Conservation (phyloP, 345 rosid species). For the Corymbia maculata region DNA sequence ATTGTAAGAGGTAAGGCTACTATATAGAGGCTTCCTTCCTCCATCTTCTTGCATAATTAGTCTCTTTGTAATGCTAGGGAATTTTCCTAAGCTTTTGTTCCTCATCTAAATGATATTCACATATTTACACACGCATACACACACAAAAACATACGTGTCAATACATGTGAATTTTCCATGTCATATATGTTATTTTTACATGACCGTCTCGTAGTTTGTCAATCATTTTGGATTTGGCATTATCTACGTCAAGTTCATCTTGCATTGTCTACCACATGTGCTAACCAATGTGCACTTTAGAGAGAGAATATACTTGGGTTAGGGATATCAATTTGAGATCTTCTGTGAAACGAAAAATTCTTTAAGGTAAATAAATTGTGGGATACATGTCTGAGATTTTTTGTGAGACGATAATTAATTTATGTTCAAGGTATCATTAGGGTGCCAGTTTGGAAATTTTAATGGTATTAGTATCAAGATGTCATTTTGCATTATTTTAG, state of each 20-base stretch:
- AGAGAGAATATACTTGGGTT: too few relatives aligned
- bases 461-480: neutral
- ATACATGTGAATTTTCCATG: neutral
- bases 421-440: neutral
- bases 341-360: neutral
- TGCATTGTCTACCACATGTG: too few relatives aligned
- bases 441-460: neutral
- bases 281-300: too few relatives aligned
- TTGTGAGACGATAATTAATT: neutral
- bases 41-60: too few relatives aligned
- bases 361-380: neutral
- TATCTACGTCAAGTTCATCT: neutral
- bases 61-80: too few relatives aligned
- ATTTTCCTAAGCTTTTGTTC: too few relatives aligned
- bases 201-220: neutral
- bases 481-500: too few relatives aligned
- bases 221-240: neutral
- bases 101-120: too few relatives aligned
- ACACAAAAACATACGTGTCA: neutral
- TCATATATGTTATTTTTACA: neutral
- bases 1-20: too few relatives aligned
- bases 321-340: neutral
- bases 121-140: too few relatives aligned
- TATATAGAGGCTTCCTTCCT: too few relatives aligned
- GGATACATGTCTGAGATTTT: neutral